A percentile compares a stretch with the other conserved stretches of the same genome.
Evolutionary conservation across 441 rosid species (phyloP).

Genomic region (Arabidopsis lyrata): DNA sequence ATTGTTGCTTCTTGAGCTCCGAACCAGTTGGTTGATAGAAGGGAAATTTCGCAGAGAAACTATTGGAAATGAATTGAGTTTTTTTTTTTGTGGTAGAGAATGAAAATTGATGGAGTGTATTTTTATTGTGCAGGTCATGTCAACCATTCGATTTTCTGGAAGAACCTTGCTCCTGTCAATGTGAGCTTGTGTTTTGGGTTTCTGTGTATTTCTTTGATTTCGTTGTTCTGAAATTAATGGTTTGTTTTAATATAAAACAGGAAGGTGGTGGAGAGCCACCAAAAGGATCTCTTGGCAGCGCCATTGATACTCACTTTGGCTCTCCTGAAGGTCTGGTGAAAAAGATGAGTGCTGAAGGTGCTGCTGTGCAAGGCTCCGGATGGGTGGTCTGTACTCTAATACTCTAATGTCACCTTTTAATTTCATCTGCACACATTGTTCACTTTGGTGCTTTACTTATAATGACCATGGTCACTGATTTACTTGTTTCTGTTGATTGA

Average conservation of each 20-base stretch:
- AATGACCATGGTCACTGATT: conserved; percentile 15
- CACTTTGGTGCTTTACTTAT: not conserved
- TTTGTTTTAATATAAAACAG: conserved; percentile 49
- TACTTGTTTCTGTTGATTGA: conserved; percentile 9
- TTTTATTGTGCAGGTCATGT: conserved; percentile 64
- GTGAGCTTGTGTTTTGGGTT: conserved; percentile 54
- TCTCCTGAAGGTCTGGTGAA: conserved; percentile 74
- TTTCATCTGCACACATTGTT: not conserved
- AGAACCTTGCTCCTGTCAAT: conserved; percentile 72
- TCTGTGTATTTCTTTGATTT: not conserved
- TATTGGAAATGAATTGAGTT: not conserved
- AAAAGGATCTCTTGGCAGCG: conserved; percentile 71
- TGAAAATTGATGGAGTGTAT: conserved; percentile 1
- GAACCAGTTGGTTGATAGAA: not conserved
- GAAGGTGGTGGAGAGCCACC: conserved; percentile 98
- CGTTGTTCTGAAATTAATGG: not conserved
- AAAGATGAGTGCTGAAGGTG: conserved; percentile 89
- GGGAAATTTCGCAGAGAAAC: not conserved
- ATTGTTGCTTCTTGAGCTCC: conserved; percentile 11
- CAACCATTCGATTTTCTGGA: conserved; percentile 96
- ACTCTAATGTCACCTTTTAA: not conserved
- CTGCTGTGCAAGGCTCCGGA: conserved; percentile 98
- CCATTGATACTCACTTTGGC: conserved; percentile 83
- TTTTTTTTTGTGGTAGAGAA: not conserved
- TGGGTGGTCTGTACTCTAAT: conserved; percentile 80